Percentiles rank a stretch among this genome's conserved stretches.
Conservation (phyloP, 345 rosid species). For the Eucalyptus albens region DNA sequence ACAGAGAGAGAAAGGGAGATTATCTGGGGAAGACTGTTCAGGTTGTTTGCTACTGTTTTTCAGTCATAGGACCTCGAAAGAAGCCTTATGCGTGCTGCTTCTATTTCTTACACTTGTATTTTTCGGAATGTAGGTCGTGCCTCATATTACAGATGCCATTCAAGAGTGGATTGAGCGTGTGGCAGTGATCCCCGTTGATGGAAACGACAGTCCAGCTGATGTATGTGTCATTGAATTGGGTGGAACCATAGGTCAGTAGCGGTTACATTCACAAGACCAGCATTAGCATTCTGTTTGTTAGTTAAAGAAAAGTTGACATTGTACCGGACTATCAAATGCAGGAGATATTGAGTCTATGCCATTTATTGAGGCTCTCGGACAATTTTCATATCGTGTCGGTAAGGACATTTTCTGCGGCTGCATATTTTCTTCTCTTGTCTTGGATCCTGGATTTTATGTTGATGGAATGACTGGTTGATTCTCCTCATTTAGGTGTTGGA, state of each 20-base stretch:
- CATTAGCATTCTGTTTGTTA: not conserved
- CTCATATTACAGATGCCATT: slow-evolving; percentile 93
- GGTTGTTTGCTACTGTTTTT: slow-evolving; percentile 17
- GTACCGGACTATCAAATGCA: slow-evolving; percentile 7
- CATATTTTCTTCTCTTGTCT: not conserved
- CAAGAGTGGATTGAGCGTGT: slow-evolving; percentile 97
- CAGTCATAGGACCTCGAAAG: not conserved
- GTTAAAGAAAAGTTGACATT: not conserved
- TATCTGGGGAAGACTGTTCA: slow-evolving; percentile 97
- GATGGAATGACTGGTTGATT: not conserved
- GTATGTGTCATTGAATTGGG: slow-evolving; percentile 98
- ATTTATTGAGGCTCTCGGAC: slow-evolving; percentile 93
- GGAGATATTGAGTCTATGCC: slow-evolving; percentile 99
- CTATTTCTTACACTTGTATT: not conserved
- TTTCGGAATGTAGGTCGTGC: slow-evolving; percentile 58
- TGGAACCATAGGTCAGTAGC: slow-evolving; percentile 76
- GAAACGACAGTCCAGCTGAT: slow-evolving; percentile 78
- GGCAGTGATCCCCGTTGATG: slow-evolving; percentile 78
- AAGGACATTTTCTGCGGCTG: slow-evolving; percentile 7
- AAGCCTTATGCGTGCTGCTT: not conserved
- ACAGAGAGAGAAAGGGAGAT: slow-evolving; percentile 93
- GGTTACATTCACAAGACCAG: not conserved
- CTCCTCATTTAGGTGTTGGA: slow-evolving; percentile 47
- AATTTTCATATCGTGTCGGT: slow-evolving; percentile 92
- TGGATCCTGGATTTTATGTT: not conserved